These are phyloP conservation scores for Diphasiastrum complanatum DNA, from an alignment of 83 land plant genomes.

Conservation along the genomic window DNA sequence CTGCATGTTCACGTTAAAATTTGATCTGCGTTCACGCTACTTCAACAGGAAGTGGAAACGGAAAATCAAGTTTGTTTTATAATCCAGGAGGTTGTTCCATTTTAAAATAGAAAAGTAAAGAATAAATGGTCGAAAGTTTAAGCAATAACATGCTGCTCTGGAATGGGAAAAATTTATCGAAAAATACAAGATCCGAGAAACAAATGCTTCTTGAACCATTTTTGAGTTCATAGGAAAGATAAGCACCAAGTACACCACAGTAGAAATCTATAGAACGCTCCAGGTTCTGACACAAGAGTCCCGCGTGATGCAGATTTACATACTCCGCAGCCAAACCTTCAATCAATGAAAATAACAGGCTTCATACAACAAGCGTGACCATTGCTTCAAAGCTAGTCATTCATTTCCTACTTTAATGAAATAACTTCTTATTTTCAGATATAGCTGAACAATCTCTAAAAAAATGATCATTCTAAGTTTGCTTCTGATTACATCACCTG, in stretches of 20 bases:
- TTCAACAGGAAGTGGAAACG: background rate
- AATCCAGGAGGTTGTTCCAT: too few species aligned
- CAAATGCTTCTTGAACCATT: background rate
- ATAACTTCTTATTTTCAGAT: conserved; percentile 7
- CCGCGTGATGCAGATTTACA: conserved; percentile 43
- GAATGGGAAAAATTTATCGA: background rate
- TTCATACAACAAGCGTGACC: background rate
- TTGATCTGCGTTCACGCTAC: background rate
- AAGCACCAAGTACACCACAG: conserved; percentile 33
- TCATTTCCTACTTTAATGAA: too few species aligned
- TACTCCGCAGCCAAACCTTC: conserved; percentile 59
- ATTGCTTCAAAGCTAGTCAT: background rate
- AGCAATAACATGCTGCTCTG: too few species aligned
- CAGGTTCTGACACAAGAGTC: conserved; percentile 30
- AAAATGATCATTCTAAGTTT: conserved; percentile 15
- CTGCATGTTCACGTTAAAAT: conserved; percentile 24
- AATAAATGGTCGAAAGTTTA: background rate
- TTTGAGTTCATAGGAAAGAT: background rate
- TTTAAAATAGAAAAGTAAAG: background rate
- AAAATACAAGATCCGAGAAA: background rate
- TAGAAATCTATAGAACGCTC: conserved; percentile 35
- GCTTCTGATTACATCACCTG: too few species aligned
- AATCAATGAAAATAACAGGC: background rate
- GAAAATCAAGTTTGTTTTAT: background rate
- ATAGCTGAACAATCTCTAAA: conserved; percentile 5